Base-by-base conservation (phyloP, 2,329 filamentous ascomycete genomes). In the Alternaria novae-zelandiae region DNA sequence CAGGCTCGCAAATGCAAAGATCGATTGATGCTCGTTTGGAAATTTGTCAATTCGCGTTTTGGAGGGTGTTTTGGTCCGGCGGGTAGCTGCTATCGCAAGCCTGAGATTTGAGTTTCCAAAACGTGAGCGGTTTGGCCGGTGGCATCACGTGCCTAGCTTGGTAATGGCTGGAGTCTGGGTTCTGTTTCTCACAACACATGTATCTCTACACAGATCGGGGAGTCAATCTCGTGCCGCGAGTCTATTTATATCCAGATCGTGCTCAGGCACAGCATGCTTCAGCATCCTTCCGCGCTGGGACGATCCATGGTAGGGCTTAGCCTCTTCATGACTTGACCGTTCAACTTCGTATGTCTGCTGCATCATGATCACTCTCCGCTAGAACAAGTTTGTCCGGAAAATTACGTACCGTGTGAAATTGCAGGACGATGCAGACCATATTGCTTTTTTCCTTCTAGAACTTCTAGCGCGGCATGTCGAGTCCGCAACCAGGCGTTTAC, bases 1-100 rank as follows among this genome's bases (percentile, higher is more conserved):
- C 54, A 86, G 86, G 72, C 83, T 95, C 46, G 89, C 89, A 63
- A 89, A 86, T 72, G 92, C 92, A 20, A 93, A 92, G 82, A 88
- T 94, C 73, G 92, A 95, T 79, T 94, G 63, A 65, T 20, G 55
- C 57, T 57, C 69, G 72, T 74, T 53, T 72, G 61, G 68, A 63
- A 67, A 78, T 78, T 78, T 76, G 75, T 79, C 76, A 78, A 54
- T 43, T 9, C 54, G 55, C 59, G 75, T 74, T 66, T 73, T 68
- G 68, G 64, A 61, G n/a, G 45, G 63, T 55, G 49, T 59, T 65
- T 63, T 58, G 61, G 49, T 53, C 28, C 20, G 57, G 53, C 57
- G 54, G 57, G 57, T 57, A 44, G 55, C 61, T 36, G 46, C 44
- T 36, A 47, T 62, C 49, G 49, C 50, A 47, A 63, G 32, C 50